phyloP scores from a whole-genome alignment of 1,139 yeast genomes.

The Diutina rugosa region DNA sequence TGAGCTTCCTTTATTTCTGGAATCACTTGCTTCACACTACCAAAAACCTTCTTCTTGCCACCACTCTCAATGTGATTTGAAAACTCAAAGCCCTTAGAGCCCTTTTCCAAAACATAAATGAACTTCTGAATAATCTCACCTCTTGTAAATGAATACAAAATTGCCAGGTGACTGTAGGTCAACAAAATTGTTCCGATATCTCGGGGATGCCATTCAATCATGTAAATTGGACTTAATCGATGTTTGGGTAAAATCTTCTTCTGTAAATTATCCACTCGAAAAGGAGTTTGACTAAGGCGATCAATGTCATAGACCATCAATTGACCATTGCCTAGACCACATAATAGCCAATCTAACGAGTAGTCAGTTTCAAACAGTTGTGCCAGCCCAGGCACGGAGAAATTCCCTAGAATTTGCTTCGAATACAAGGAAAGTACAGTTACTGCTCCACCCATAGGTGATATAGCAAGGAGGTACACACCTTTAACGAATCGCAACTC shows the following conservation, averaged over 20 bases:
- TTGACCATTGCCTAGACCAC: conserved; percentile 73
- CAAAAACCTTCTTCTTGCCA: conserved; percentile 30
- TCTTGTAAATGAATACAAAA: conserved; percentile 53
- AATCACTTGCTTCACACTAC: conserved; percentile 23
- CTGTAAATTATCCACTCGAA: conserved; percentile 63
- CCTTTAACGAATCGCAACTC: conserved; percentile 64
- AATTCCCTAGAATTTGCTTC: conserved; percentile 41
- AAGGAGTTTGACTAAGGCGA: conserved; percentile 53
- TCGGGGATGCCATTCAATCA: conserved; percentile 75
- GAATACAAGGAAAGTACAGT: conserved; percentile 60
- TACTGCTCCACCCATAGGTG: conserved; percentile 31
- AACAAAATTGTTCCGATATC: conserved; percentile 72
- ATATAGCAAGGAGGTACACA: conserved; percentile 58
- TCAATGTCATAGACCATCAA: conserved; percentile 75
- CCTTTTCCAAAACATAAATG: conserved; percentile 37
- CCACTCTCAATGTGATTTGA: conserved; percentile 22
- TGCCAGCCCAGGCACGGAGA: conserved; percentile 52
- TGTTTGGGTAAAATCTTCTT: conserved; percentile 36
- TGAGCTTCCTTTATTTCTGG: conserved; percentile 51
- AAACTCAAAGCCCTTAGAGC: conserved; percentile 20
- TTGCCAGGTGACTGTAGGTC: conserved; percentile 58
- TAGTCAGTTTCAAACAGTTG: conserved; percentile 69
- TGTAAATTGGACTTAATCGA: conserved; percentile 45
- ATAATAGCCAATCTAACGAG: conserved; percentile 70
- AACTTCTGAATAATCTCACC: conserved; percentile 44